Evolutionary conservation across 345 rosid genomes (phyloP), one percentile per base, ranked within the genome.

Genomic region (Hypericum androsaemum): DNA sequence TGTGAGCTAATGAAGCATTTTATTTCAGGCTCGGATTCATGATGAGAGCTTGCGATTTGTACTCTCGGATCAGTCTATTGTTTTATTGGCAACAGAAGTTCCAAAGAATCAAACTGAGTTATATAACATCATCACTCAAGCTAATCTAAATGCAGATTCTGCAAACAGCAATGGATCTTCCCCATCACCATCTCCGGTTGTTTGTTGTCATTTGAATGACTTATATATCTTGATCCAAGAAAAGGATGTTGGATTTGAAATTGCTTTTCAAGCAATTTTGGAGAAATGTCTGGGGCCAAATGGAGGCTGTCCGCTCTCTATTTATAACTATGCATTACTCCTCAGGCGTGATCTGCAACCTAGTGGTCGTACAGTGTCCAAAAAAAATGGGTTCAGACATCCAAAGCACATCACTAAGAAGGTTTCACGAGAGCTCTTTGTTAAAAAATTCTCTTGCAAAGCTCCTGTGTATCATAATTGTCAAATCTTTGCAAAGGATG

Each of bases 391-490:
- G 46, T 17, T 60, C 49, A 87, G 52, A 72, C 69, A 69, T 58
- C 43, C 68, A 13, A 85, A 69, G 70, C 80, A 79, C 50, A 58
- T 67, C 68, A 62, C 86, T 58, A 70, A 76, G 67, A 88, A 83
- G 76, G 67, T 84, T 49, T 88, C 98, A 47, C 70, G 94, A 61
- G 76, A 81, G 50, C 72, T 81, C 50, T 92, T 92, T 60, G 95
- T 88, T 55, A 77, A 83, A 67, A 92, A 87, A 47, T 85, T 92
- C 72, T 88, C 98, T 39, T 88, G 98, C 84, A 92, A 92, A 66
- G 69, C 97, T 75, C 97, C 94, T 1, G 98, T 85, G 42, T 92
- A 92, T 66, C 96, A 88, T 69, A 88, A 92, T 53, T 92, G 96
- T 66, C 75, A 89, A 77, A 88, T 92, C 71, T 92, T 72, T 61